A percentile compares a stretch with the other conserved stretches of the same genome.
phyloP scores from a whole-genome alignment of 2,329 filamentous ascomycete genomes.

The Diplocarpon rosae region DNA sequence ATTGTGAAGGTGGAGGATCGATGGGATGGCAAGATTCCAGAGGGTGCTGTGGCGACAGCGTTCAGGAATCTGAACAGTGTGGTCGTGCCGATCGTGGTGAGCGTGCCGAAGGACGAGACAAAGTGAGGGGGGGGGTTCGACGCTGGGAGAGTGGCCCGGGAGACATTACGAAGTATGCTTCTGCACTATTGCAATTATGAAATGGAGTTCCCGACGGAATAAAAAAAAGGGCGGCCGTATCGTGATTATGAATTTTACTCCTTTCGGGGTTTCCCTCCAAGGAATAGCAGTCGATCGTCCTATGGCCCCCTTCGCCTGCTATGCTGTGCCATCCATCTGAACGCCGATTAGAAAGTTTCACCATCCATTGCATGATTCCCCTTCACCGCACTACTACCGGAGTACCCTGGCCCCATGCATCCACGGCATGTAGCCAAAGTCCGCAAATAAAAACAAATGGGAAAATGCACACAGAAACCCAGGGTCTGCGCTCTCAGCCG shows the following conservation, averaged over 20 bases:
- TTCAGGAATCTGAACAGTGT: slow-evolving; percentile 41
- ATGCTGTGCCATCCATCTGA: slow-evolving; percentile 9
- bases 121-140: slow-evolving; percentile 35
- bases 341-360: slow-evolving; percentile 5
- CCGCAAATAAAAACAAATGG: slow-evolving; percentile 2
- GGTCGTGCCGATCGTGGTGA: slow-evolving; percentile 38
- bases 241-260: too few relatives aligned
- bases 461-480: slow-evolving; percentile 1
- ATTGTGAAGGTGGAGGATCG: slow-evolving; percentile 42
- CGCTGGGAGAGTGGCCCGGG: not conserved
- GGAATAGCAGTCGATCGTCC: not conserved
- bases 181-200: too few relatives aligned
- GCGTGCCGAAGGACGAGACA: slow-evolving; percentile 40
- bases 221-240: too few relatives aligned
- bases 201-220: too few relatives aligned
- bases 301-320: slow-evolving; percentile 9
- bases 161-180: too few relatives aligned
- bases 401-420: not conserved
- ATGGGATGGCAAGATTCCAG: slow-evolving; percentile 42
- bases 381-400: not conserved
- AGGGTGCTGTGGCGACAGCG: slow-evolving; percentile 34
- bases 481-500: slow-evolving; percentile 28
- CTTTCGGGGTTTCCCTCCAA: not conserved
- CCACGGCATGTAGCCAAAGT: not conserved
- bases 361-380: not conserved